Evolutionary conservation across 2,329 filamentous ascomycete genomes (phyloP), one percentile per base, ranked within the genome.

Genomic region (Colletotrichum spaethianum): DNA sequence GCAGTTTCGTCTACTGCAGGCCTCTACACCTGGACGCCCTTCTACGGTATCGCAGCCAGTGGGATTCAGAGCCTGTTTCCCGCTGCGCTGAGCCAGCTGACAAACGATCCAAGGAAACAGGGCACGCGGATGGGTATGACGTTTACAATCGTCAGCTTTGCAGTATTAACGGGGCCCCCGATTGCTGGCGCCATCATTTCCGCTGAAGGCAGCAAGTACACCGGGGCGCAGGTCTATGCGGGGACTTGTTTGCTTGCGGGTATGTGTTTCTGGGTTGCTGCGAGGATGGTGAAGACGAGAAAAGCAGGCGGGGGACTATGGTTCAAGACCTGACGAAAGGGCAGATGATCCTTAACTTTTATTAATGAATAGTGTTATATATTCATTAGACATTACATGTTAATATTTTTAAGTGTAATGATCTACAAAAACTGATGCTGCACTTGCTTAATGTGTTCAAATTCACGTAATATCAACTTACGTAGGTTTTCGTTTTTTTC

Each of bases 51-150:
- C 59, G 87, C 87, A 2, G 89, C 87, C 0, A 91, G 90, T 0
- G 90, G 86, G 0, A 88, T 93, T 57, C 92, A 93, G 80, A 87
- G 87, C 8, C 78, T 94, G 14, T 93, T 93, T 75, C 92, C 92
- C 0, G 90, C 91, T 0, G 88, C 87, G 0, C 76, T 93, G 52
- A 87, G 86, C 61, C 87, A 86, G 52, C 80, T 91, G 69, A 89
- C 87, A 2, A 82, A 82, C 6, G 88, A 90, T 76, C 79, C 86
- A 71, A 77, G 82, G 9, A 88, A 87, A 78, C 82, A 86, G 23
- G 89, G 88, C 0, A 86, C 87, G 2, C 80, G 88, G 11, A 88
- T 90, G 78, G 89, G 89, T 57, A 90, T 91, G 88, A 82, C 85
- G 0, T 90, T 91, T 56, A 88, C 86, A 0, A 85, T 89, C 61